Conservation (phyloP, 148 eudicot species). For the Polygonum aviculare region DNA sequence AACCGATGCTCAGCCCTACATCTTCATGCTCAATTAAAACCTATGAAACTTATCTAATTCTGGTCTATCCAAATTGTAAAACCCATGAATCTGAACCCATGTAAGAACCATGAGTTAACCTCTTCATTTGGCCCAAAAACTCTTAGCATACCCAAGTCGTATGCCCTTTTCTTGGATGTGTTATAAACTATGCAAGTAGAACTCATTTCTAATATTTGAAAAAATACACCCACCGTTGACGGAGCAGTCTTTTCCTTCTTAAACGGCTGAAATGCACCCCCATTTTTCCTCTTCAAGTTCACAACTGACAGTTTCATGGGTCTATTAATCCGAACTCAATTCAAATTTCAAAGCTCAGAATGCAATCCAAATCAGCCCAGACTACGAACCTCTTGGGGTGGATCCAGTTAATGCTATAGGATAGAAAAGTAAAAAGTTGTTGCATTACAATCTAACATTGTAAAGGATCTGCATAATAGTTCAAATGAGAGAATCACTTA, state of each 20-base stretch:
- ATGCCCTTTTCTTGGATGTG: neutral
- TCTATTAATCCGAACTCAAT: constrained; percentile 12
- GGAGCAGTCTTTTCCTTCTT: constrained; percentile 27
- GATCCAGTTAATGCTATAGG: too few relatives aligned
- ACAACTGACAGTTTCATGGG: constrained; percentile 34
- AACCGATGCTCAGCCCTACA: neutral
- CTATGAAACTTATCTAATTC: neutral
- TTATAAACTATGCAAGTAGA: neutral
- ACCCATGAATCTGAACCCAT: neutral
- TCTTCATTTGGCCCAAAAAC: too few relatives aligned
- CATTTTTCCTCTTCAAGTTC: constrained; percentile 29
- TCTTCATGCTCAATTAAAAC: neutral
- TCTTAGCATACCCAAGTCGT: neutral
- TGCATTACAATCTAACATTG: too few relatives aligned
- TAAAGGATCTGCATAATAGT: too few relatives aligned
- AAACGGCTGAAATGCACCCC: constrained; percentile 77
- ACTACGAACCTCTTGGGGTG: neutral
- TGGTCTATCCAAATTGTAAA: too few relatives aligned
- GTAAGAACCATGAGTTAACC: neutral
- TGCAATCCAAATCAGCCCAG: neutral
- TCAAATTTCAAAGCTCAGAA: neutral
- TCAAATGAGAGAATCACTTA: too few relatives aligned
- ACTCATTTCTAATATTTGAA: too few relatives aligned
- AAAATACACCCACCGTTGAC: neutral
- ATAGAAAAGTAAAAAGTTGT: too few relatives aligned